Evolutionary conservation across 139 green algal species (phyloP).

Genomic region (Asterochloris erici): DNA sequence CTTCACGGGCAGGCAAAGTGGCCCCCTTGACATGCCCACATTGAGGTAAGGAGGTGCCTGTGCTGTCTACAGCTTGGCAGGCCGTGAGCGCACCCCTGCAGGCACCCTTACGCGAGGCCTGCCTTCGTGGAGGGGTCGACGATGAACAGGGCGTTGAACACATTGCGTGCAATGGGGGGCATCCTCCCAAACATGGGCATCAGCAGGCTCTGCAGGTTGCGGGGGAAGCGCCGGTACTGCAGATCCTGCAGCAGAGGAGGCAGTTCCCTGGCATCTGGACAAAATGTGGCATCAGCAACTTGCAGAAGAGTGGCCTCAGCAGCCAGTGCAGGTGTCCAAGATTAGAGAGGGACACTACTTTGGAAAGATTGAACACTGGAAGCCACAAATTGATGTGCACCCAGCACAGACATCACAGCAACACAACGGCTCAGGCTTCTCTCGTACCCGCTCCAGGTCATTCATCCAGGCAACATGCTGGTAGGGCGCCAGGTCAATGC

Average conservation of each 20-base stretch:
- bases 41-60: too few relatives aligned
- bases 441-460: conserved; percentile 75
- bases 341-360: conserved; percentile 15
- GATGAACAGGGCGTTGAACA: conserved; percentile 62
- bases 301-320: too few relatives aligned
- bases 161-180: conserved; percentile 44
- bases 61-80: too few relatives aligned
- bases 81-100: too few relatives aligned
- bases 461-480: conserved; percentile 62
- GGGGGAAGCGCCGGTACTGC: conserved; percentile 21
- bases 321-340: too few relatives aligned
- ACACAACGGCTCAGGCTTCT: too few relatives aligned
- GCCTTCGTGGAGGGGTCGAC: conserved; percentile 50
- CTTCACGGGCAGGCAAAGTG: too few relatives aligned
- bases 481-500: conserved; percentile 24
- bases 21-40: too few relatives aligned
- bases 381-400: too few relatives aligned
- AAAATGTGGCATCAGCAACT: too few relatives aligned
- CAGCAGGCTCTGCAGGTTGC: conserved; percentile 43
- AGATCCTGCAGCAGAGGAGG: not conserved
- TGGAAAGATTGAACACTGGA: conserved; percentile 33
- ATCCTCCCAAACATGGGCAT: conserved; percentile 52
- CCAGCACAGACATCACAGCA: too few relatives aligned
- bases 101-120: not conserved
- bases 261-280: too few relatives aligned